Conservation (phyloP, 768 basidiomycete genomes). For the Gloeopeniophorella convolvens region DNA sequence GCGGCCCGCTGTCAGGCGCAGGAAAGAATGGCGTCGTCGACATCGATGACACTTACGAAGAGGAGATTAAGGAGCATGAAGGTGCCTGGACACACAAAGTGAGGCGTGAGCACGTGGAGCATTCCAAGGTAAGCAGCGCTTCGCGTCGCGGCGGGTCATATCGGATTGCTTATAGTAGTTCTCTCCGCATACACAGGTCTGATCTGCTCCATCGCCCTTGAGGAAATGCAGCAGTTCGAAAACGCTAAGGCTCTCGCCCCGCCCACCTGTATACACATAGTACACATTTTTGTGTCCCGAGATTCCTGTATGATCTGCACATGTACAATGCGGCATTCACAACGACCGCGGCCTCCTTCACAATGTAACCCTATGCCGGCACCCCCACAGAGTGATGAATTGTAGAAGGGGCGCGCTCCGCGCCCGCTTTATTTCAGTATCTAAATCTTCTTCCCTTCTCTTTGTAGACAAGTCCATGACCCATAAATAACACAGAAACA, state of each 20-base stretch:
- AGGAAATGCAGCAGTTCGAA: too few species aligned
- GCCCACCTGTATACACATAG: neutral
- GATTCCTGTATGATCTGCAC: neutral
- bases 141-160: neutral
- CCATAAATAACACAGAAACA: constrained; percentile 14
- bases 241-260: too few species aligned
- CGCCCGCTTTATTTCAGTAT: constrained; percentile 18
- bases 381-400: too few species aligned
- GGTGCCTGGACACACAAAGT: constrained; percentile 19
- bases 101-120: constrained; percentile 10
- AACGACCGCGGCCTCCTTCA: neutral
- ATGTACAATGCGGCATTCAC: constrained; percentile 2
- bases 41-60: constrained; percentile 18
- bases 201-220: too few species aligned
- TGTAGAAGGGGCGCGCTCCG: constrained; percentile 12
- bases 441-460: constrained; percentile 16
- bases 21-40: constrained; percentile 5
- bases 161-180: too few species aligned
- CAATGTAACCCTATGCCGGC: too few species aligned
- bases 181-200: too few species aligned
- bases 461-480: constrained; percentile 16
- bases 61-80: constrained; percentile 20
- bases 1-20: constrained; percentile 16
- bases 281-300: neutral
- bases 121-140: neutral